Evolutionary conservation across 192 early-diverging fungal species (phyloP), one percentile per base, ranked within the genome.

Genomic region (Phlyctochytrium arcticum): DNA sequence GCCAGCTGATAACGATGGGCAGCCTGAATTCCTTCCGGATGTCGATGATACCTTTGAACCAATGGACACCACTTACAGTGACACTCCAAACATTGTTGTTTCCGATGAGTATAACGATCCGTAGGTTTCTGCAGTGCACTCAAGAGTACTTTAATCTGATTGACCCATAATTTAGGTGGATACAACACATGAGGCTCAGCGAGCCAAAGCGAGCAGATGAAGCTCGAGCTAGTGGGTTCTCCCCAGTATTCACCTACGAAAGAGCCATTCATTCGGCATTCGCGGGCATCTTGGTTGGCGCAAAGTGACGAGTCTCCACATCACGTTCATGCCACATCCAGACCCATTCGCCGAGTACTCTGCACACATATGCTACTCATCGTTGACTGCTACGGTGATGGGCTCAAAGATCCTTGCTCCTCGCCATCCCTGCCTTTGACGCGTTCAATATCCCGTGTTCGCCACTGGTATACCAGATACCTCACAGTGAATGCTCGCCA

Each of bases 1-100:
- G 19, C 26, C 48, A 21, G 63, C 48, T 10, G 47, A 57, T n/a
- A 53, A 68, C 23, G 46, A 62, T 9, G 34, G 31, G n/a, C 62
- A 75, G 26, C 36, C 48, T 3, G 66, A 75, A 35, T n/a, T n/a
- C n/a, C n/a, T n/a, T n/a, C n/a, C n/a, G n/a, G n/a, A n/a, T n/a
- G 67, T 27, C 17, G 60, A n/a, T 10, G 58, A 64, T n/a, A 36
- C 39, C 9, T 79, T 84, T 69, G 85, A 87, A 73, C 78, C 85
- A 10, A 66, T 87, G 39, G 77, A 69, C 24, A 54, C 75, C 33
- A 62, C 70, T 15, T 87, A 87, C 56, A 59, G 49, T 54, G 77
- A 79, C 46, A 48, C 69, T 21, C 19, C 55, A 29, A 69, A 67
- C 9, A 64, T 56, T 24, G 54, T 60, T 15, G 46, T 83, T 4